Evolutionary conservation across 2,329 filamentous ascomycete species (phyloP).

Genomic region (Trichoderma afroharzianum): DNA sequence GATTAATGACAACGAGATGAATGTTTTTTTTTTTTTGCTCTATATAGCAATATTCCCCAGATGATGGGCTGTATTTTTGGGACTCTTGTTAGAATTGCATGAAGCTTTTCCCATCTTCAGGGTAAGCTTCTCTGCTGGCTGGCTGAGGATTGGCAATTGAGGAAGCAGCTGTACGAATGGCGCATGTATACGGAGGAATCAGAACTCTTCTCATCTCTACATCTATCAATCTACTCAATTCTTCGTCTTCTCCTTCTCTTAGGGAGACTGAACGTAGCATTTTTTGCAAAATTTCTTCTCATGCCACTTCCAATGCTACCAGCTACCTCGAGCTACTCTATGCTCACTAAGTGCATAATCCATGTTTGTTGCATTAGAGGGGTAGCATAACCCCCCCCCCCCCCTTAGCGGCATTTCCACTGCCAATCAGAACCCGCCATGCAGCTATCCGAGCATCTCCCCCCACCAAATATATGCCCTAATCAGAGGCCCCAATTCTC

Average conservation of each 20-base stretch:
- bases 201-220: neutral
- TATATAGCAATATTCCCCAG: neutral
- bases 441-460: neutral
- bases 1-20: neutral
- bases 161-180: neutral
- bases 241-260: neutral
- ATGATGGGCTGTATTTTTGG: neutral
- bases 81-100: neutral
- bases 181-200: neutral
- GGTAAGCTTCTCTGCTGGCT: neutral
- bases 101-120: neutral
- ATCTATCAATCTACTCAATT: neutral
- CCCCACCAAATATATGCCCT: constrained; percentile 12
- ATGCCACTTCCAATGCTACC: neutral
- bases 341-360: neutral
- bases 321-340: neutral
- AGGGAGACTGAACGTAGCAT: neutral
- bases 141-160: neutral
- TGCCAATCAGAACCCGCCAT: neutral
- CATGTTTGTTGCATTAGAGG: neutral
- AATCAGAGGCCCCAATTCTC: neutral
- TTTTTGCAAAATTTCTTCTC: neutral
- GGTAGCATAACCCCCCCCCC: neutral
- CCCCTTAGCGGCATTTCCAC: neutral
- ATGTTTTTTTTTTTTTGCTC: no score